A percentile compares a stretch with the other conserved stretches of the same genome.
phyloP scores from a whole-genome alignment of 352 stramenopile genomes.

The Pythium aristosporum region DNA sequence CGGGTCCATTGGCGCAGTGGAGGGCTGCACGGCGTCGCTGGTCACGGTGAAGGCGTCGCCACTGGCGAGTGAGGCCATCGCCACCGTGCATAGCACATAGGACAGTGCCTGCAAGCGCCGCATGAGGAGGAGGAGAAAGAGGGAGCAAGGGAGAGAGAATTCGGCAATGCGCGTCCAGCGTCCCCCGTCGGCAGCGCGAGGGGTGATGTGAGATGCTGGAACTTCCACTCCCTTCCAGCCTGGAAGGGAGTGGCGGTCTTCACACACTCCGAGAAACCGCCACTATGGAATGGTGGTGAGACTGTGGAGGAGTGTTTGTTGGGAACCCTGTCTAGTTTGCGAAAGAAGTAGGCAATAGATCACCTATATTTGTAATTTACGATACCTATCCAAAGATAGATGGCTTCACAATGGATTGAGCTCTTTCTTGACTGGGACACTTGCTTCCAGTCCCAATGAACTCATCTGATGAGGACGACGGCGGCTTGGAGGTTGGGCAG shows the following conservation, averaged over 20 bases:
- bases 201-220: too few species aligned
- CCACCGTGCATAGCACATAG: neutral
- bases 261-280: constrained; percentile 3
- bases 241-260: neutral
- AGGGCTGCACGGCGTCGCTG: neutral
- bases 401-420: constrained; percentile 7
- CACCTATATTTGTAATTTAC: constrained; percentile 4
- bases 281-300: constrained; percentile 5
- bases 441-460: neutral
- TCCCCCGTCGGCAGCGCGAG: too few species aligned
- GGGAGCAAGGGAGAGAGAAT: neutral
- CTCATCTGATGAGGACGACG: constrained; percentile 10
- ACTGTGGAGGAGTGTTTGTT: neutral
- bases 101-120: neutral
- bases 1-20: neutral
- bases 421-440: neutral
- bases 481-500: neutral
- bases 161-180: neutral
- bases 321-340: neutral
- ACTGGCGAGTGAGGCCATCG: neutral
- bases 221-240: too few species aligned
- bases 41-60: constrained; percentile 17
- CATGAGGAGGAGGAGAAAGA: neutral
- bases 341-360: neutral
- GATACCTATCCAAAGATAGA: constrained; percentile 20